Conservation (phyloP, 805 yeast genomes). For the Komagataella ulmi region DNA sequence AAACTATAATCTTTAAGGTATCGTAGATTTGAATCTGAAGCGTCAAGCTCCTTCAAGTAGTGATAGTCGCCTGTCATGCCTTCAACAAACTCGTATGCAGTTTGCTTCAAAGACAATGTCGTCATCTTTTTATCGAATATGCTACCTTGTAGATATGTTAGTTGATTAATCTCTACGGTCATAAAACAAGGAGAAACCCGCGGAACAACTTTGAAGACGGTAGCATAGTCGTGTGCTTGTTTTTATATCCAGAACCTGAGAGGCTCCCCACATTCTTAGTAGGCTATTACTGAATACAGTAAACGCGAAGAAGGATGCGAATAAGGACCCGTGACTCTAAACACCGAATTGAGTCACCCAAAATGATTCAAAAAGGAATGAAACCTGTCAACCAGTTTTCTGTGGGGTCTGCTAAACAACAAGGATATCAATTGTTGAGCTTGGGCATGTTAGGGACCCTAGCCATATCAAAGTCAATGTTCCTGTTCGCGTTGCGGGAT, state of each 20-base stretch:
- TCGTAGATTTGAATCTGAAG: not conserved
- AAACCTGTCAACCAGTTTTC: too few relatives aligned
- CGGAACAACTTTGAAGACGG: not conserved
- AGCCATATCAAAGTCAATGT: not conserved
- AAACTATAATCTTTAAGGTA: not conserved
- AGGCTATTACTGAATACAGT: not conserved
- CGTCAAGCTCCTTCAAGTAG: not conserved
- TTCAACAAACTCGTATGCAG: not conserved
- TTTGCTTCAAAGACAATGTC: not conserved
- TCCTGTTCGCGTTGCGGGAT: not conserved
- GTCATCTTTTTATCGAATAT: not conserved
- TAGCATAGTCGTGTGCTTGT: not conserved
- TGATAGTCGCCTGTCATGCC: not conserved
- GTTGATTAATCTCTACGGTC: not conserved
- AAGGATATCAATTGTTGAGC: too few relatives aligned
- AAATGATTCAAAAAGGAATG: too few relatives aligned
- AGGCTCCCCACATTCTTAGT: not conserved
- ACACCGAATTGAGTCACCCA: too few relatives aligned
- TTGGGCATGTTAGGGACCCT: too few relatives aligned
- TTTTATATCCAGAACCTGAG: not conserved
- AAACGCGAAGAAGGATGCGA: not conserved
- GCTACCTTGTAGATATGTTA: not conserved
- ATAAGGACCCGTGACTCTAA: too few relatives aligned
- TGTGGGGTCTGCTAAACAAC: too few relatives aligned
- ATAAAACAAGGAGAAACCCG: not conserved